Evolutionary conservation across 2,329 filamentous ascomycete species (phyloP).

Genomic region (Trichophyton simii): DNA sequence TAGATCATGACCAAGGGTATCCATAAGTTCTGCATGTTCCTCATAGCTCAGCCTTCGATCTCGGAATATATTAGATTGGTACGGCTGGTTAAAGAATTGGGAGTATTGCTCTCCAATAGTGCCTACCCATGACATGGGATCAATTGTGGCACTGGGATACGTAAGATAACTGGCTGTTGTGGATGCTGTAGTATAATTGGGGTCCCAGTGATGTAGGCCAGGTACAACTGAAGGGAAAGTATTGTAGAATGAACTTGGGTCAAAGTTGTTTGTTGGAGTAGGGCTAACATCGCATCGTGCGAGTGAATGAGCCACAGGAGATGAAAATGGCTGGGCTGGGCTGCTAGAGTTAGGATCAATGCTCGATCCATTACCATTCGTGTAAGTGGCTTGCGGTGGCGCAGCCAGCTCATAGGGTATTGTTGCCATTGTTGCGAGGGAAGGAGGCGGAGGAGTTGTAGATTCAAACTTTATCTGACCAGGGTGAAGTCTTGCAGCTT

Average conservation of each 20-base stretch:
- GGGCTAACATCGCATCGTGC: constrained; percentile 4
- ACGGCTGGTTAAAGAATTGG: constrained; percentile 36
- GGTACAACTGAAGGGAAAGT: constrained; percentile 29
- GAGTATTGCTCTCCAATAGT: constrained; percentile 34
- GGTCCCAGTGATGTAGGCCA: constrained; percentile 32
- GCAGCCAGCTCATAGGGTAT: neutral
- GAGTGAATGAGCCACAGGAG: constrained; percentile 5
- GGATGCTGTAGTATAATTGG: constrained; percentile 28
- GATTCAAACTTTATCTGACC: neutral
- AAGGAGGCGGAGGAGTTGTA: neutral
- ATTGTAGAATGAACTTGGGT: constrained; percentile 30
- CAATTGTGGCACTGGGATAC: constrained; percentile 23
- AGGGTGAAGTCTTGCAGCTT: neutral
- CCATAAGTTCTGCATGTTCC: constrained; percentile 74
- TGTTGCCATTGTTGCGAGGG: neutral
- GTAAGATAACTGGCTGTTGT: constrained; percentile 26
- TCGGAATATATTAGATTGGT: constrained; percentile 39
- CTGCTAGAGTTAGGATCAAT: neutral
- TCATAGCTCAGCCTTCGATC: constrained; percentile 60
- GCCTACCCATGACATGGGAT: constrained; percentile 33
- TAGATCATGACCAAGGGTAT: constrained; percentile 53
- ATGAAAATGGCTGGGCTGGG: neutral
- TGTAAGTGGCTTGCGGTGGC: neutral
- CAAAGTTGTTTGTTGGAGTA: constrained; percentile 21
- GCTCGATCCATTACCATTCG: neutral